These are phyloP conservation scores for Ustilago shanxiensis DNA, from an alignment of 1,284 basidiomycete genomes.

Conservation along the genomic window DNA sequence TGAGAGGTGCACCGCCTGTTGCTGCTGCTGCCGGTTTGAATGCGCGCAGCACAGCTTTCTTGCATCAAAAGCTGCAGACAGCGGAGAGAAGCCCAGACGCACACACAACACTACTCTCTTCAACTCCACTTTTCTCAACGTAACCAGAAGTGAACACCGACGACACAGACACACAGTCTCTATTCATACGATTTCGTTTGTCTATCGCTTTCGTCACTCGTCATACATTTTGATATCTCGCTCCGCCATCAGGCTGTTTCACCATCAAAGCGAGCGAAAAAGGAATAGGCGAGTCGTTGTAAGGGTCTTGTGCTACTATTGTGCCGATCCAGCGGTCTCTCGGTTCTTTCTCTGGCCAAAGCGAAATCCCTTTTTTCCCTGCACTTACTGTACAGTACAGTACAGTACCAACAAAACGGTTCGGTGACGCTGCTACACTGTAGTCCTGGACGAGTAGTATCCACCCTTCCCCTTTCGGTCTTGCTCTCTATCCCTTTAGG, in stretches of 20 bases:
- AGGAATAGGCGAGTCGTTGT: neutral
- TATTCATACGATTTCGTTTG: neutral
- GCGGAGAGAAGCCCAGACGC: neutral
- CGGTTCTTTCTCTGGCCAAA: neutral
- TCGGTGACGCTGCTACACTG: neutral
- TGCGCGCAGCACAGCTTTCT: constrained; percentile 25
- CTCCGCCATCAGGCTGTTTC: constrained; percentile 3
- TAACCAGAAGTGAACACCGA: constrained; percentile 2
- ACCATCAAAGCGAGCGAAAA: constrained; percentile 1
- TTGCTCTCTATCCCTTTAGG: neutral
- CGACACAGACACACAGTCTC: neutral
- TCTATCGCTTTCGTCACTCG: constrained; percentile 4
- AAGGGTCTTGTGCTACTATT: constrained; percentile 3
- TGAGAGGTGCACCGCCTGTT: constrained; percentile 10
- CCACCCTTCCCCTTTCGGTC: neutral
- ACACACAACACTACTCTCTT: too few species aligned
- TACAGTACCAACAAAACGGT: neutral
- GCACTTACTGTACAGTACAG: too few species aligned
- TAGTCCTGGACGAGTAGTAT: constrained; percentile 4
- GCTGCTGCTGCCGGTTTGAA: neutral
- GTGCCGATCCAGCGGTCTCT: neutral
- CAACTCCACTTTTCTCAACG: constrained; percentile 2
- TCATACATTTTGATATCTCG: neutral
- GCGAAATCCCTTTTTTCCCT: neutral
- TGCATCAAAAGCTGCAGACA: neutral